phyloP scores from a whole-genome alignment of 148 eudicot species.

The Cornus suecica region DNA sequence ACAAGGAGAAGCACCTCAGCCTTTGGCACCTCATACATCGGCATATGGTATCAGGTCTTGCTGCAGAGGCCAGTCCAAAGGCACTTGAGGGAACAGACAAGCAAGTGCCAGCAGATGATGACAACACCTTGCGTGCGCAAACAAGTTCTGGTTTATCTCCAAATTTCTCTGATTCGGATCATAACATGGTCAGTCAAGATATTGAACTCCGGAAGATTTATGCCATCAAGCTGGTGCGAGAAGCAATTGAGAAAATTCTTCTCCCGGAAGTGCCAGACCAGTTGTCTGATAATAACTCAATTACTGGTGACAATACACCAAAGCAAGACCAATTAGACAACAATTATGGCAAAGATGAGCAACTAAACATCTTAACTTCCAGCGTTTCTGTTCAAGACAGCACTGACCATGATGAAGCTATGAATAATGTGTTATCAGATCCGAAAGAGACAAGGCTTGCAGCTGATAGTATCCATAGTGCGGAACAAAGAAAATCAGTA shows the following conservation, averaged over 20 bases:
- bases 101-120: conserved; percentile 24
- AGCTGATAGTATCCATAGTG: conserved; percentile 6
- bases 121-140: conserved; percentile 14
- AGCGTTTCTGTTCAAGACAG: conserved; percentile 17
- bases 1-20: conserved; percentile 53
- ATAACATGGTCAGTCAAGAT: conserved; percentile 35
- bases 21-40: conserved; percentile 86
- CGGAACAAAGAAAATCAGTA: conserved; percentile 21
- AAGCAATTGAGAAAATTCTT: conserved; percentile 75
- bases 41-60: conserved; percentile 45
- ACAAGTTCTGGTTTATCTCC: conserved; percentile 15
- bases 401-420: conserved; percentile 10
- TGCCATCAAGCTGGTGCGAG: conserved; percentile 78
- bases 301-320: conserved; percentile 27
- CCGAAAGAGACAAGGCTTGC: conserved; percentile 19
- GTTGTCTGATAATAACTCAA: conserved; percentile 39
- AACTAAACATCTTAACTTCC: conserved; percentile 17
- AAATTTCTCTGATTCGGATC: conserved; percentile 16
- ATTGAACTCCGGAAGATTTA: conserved; percentile 53
- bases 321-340: conserved; percentile 23
- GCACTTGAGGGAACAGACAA: conserved; percentile 14
- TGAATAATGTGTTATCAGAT: conserved; percentile 16
- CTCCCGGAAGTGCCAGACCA: conserved; percentile 67
- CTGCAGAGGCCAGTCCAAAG: conserved; percentile 20
- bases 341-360: conserved; percentile 19